Percentiles rank a stretch among this genome's conserved stretches.
These are phyloP conservation scores for Flaveria robusta DNA, from an alignment of 129 eudicot species.

Conservation along the genomic window DNA sequence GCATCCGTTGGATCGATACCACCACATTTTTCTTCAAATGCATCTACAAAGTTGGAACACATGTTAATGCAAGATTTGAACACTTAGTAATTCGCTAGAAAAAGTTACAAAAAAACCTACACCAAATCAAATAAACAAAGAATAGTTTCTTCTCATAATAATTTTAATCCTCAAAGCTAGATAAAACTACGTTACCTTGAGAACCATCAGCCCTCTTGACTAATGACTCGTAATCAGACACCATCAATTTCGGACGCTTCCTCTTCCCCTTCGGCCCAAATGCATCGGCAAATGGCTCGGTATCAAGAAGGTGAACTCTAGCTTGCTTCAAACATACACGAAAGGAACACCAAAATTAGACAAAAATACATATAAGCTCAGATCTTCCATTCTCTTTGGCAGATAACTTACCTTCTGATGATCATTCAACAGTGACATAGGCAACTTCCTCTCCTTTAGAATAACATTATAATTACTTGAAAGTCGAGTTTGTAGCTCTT, in stretches of 20 bases:
- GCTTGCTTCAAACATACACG: conserved; percentile 62
- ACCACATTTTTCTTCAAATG: conserved; percentile 78
- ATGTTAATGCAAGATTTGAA: background rate
- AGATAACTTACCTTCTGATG: conserved; percentile 68
- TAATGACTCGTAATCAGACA: conserved; percentile 71
- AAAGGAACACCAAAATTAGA: conserved; percentile 27
- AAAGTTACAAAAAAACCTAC: background rate
- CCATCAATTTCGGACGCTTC: conserved; percentile 73
- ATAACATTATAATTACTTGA: conserved; percentile 75
- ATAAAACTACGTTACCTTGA: conserved; percentile 51
- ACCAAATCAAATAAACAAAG: background rate
- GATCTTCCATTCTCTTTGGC: background rate
- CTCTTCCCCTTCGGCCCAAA: conserved; percentile 94
- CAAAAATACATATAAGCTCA: background rate
- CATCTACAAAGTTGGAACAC: conserved; percentile 47
- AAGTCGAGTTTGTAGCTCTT: conserved; percentile 64
- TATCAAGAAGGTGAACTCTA: conserved; percentile 92
- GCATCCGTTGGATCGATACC: conserved; percentile 47
- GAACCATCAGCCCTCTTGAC: conserved; percentile 75
- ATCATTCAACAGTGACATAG: conserved; percentile 88
- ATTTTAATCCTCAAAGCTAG: background rate
- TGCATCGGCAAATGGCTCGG: conserved; percentile 81
- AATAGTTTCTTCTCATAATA: background rate
- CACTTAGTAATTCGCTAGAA: conserved; percentile 1
- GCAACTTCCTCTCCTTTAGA: conserved; percentile 78